These are phyloP conservation scores for Hippophae tibetana DNA, from an alignment of 306 rosid species.

Conservation along the genomic window DNA sequence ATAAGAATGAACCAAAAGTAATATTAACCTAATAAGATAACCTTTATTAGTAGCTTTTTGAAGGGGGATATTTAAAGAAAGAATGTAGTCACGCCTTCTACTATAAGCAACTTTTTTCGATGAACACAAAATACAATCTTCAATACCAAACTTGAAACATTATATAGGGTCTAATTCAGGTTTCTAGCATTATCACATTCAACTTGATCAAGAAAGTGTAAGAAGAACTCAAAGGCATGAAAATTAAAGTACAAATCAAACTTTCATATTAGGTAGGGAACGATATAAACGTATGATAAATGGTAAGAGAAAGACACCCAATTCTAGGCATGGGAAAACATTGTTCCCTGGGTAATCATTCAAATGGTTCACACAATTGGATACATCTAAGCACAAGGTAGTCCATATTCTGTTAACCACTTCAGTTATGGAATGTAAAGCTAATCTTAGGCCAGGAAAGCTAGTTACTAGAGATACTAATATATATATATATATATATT, in stretches of 20 bases:
- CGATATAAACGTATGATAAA: neutral
- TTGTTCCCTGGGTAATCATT: too few species aligned
- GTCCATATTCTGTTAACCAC: too few species aligned
- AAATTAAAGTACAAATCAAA: slow-evolving; percentile 22
- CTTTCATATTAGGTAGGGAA: slow-evolving; percentile 4
- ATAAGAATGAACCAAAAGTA: slow-evolving; percentile 1
- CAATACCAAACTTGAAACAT: slow-evolving; percentile 91
- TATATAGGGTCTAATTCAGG: slow-evolving; percentile 64
- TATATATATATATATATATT: too few species aligned
- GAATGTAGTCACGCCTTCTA: slow-evolving; percentile 79
- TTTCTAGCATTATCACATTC: slow-evolving; percentile 56
- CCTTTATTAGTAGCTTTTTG: slow-evolving; percentile 85
- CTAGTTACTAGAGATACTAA: too few species aligned
- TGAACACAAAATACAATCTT: slow-evolving; percentile 82
- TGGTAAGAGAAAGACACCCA: neutral
- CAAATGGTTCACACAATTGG: too few species aligned
- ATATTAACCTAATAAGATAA: slow-evolving; percentile 12
- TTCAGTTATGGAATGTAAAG: too few species aligned
- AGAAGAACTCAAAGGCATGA: slow-evolving; percentile 98
- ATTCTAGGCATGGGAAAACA: too few species aligned
- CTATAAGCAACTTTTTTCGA: slow-evolving; percentile 88
- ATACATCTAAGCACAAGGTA: too few species aligned
- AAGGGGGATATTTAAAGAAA: slow-evolving; percentile 79
- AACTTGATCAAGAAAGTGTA: slow-evolving; percentile 90
- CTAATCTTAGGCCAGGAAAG: too few species aligned